phyloP scores from a whole-genome alignment of 2,329 filamentous ascomycete genomes.

The Massarina eburnea region DNA sequence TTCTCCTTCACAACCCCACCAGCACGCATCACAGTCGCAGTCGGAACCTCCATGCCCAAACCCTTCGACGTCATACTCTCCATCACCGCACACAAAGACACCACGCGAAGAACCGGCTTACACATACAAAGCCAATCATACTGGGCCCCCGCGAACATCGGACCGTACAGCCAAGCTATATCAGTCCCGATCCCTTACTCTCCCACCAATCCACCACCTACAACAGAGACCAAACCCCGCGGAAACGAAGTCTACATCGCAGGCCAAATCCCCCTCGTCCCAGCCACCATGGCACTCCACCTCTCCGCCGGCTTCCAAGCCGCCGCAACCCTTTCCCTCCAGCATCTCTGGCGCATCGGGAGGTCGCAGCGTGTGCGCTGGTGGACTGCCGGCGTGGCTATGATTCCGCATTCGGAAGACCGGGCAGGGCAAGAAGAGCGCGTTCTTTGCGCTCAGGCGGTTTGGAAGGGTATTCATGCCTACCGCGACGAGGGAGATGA shows the following conservation, averaged over 20 bases:
- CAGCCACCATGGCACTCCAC: slow-evolving; percentile 70
- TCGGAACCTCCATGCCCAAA: slow-evolving; percentile 65
- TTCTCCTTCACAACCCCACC: slow-evolving; percentile 82
- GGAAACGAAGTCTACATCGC: slow-evolving; percentile 66
- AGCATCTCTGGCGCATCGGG: slow-evolving; percentile 87
- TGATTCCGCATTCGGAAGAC: slow-evolving; percentile 14
- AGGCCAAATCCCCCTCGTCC: slow-evolving; percentile 87
- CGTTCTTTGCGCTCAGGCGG: slow-evolving; percentile 42
- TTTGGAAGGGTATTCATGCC: slow-evolving; percentile 48
- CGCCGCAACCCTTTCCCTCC: slow-evolving; percentile 73
- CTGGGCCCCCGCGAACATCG: slow-evolving; percentile 98
- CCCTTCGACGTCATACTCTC: slow-evolving; percentile 64
- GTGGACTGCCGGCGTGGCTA: slow-evolving; percentile 73
- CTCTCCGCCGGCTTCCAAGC: slow-evolving; percentile 47
- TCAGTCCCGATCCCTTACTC: slow-evolving; percentile 49
- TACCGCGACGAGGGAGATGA: slow-evolving; percentile 49
- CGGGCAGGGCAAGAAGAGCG: slow-evolving; percentile 9
- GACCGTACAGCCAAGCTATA: slow-evolving; percentile 91
- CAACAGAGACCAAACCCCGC: slow-evolving; percentile 15
- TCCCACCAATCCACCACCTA: neutral
- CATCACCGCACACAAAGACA: slow-evolving; percentile 43
- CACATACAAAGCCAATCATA: slow-evolving; percentile 94
- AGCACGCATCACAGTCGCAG: slow-evolving; percentile 79
- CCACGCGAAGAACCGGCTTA: slow-evolving; percentile 55
- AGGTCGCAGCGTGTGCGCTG: slow-evolving; percentile 68